These are phyloP conservation scores for Orobanche coerulescens DNA, from an alignment of 257 asterid genomes.

Conservation along the genomic window DNA sequence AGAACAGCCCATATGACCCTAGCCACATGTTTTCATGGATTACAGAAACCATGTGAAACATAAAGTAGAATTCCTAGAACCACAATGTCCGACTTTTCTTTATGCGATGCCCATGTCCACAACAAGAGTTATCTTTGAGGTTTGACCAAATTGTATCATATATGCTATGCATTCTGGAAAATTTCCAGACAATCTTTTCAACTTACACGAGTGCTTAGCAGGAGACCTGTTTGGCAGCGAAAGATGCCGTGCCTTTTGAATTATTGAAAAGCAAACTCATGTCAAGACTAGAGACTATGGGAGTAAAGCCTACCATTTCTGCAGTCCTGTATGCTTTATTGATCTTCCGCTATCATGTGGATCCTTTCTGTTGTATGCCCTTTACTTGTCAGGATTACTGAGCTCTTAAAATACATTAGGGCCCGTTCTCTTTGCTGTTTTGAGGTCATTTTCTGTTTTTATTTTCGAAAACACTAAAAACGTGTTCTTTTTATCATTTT, in stretches of 20 bases:
- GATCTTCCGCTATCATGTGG: too few relatives aligned
- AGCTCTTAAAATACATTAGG: too few relatives aligned
- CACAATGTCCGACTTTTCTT: slow-evolving; percentile 71
- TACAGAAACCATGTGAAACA: slow-evolving; percentile 60
- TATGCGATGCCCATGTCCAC: too few relatives aligned
- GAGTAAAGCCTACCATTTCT: too few relatives aligned
- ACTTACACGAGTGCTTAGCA: slow-evolving; percentile 25
- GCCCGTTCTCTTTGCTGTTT: too few relatives aligned
- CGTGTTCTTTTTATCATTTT: too few relatives aligned
- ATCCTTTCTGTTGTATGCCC: too few relatives aligned
- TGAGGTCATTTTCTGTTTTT: too few relatives aligned
- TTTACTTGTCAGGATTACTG: too few relatives aligned
- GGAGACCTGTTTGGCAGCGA: slow-evolving; percentile 96
- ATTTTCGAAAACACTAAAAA: too few relatives aligned
- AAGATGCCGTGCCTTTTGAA: slow-evolving; percentile 92
- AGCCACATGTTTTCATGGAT: slow-evolving; percentile 94
- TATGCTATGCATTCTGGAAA: not conserved
- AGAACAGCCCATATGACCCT: slow-evolving; percentile 86
- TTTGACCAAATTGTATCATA: slow-evolving; percentile 17
- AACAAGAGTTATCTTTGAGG: slow-evolving; percentile 95
- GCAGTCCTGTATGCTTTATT: too few relatives aligned
- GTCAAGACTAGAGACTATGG: slow-evolving; percentile 84
- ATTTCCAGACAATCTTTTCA: not conserved
- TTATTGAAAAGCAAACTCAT: slow-evolving; percentile 67
- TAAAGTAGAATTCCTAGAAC: slow-evolving; percentile 45